Percentiles rank a stretch among this genome's conserved stretches.
Evolutionary conservation across 225 moss, liverwort and hornwort species (phyloP).

Genomic region (Bryum argenteum): DNA sequence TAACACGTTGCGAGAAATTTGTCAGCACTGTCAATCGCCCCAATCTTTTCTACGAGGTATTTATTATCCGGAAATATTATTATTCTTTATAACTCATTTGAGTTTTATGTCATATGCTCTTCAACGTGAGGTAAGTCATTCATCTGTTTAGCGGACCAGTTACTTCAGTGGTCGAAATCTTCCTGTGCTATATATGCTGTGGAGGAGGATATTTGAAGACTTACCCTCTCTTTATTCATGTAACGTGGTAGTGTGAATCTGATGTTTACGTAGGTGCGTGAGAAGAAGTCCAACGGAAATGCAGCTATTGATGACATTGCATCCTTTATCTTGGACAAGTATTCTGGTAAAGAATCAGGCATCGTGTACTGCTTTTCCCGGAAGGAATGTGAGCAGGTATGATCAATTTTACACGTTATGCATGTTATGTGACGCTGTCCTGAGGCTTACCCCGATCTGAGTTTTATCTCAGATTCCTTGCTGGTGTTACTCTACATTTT

Average conservation of each 20-base stretch:
- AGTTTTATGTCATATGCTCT: slow-evolving; percentile 14
- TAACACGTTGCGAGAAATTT: slow-evolving; percentile 83
- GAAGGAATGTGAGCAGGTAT: slow-evolving; percentile 95
- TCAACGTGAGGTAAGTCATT: not conserved
- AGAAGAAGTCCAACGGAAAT: slow-evolving; percentile 84
- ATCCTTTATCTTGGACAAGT: slow-evolving; percentile 79
- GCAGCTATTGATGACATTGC: slow-evolving; percentile 93
- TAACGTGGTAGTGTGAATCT: slow-evolving; percentile 28
- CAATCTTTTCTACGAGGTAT: slow-evolving; percentile 94
- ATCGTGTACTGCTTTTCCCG: slow-evolving; percentile 98
- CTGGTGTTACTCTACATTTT: slow-evolving; percentile 4
- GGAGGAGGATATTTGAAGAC: slow-evolving; percentile 4
- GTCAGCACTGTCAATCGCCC: slow-evolving; percentile 94
- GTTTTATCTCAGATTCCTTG: not conserved
- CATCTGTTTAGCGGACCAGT: not conserved
- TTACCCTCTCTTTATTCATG: not conserved
- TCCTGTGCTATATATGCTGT: not conserved
- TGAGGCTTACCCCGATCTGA: slow-evolving; percentile 12
- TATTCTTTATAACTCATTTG: slow-evolving; percentile 20
- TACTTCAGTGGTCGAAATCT: not conserved
- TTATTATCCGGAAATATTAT: slow-evolving; percentile 7
- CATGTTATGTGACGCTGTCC: not conserved
- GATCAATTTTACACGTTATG: slow-evolving; percentile 8
- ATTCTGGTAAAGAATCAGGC: slow-evolving; percentile 81
- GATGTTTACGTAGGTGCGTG: slow-evolving; percentile 63